A percentile compares a stretch with the other conserved stretches of the same genome.
These are phyloP conservation scores for Flaveria linearis DNA, from an alignment of 129 eudicot genomes.

Conservation along the genomic window DNA sequence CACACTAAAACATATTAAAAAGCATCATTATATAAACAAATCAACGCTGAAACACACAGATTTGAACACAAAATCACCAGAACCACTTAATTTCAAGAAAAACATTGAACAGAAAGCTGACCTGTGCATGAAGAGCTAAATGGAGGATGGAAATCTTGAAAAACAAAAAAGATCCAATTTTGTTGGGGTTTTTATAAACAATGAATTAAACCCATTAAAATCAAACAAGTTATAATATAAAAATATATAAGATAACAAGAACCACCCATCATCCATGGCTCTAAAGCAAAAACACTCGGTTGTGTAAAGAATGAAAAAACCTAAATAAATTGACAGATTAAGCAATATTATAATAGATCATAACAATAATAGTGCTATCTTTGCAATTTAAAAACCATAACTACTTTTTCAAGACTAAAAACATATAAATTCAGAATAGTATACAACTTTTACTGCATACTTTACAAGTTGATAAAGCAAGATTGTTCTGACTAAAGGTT, in stretches of 20 bases:
- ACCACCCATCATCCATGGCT: constrained; percentile 36
- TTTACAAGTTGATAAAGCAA: not conserved
- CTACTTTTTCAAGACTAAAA: constrained; percentile 22
- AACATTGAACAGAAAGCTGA: constrained; percentile 16
- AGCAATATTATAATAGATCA: constrained; percentile 25
- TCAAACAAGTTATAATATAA: not conserved
- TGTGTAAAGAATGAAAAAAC: constrained; percentile 38
- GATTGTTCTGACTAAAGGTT: not conserved
- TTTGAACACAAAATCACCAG: no score
- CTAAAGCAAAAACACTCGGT: constrained; percentile 46
- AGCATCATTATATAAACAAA: not conserved
- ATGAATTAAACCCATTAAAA: constrained; percentile 32
- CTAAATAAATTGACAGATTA: constrained; percentile 47
- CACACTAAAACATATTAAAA: constrained; percentile 13
- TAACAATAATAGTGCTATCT: constrained; percentile 25
- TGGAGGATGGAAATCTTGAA: constrained; percentile 27
- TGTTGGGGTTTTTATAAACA: constrained; percentile 41
- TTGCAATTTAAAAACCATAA: constrained; percentile 9
- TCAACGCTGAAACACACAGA: not conserved
- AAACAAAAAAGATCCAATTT: constrained; percentile 38
- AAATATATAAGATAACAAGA: constrained; percentile 24
- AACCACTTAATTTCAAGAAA: not conserved
- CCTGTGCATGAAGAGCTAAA: constrained; percentile 35
- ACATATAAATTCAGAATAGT: constrained; percentile 1
- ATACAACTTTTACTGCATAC: constrained; percentile 15